Evolutionary conservation across 208 protist genomes (phyloP).

Genomic region (Sergeia podlipaevii): DNA sequence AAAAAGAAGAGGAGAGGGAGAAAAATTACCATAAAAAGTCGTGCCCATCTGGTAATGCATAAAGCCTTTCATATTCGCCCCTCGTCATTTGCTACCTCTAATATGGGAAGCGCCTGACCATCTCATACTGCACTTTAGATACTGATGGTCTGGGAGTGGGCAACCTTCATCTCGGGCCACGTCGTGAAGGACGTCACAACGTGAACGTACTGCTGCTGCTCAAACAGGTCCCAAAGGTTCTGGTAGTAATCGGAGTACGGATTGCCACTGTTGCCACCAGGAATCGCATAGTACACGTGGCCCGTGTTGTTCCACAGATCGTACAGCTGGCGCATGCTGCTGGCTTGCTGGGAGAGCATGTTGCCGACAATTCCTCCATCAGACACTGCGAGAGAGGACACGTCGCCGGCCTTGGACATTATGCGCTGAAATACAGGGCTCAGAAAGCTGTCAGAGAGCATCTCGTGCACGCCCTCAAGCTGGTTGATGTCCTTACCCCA

Average conservation of each 20-base stretch:
- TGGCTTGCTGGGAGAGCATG: slow-evolving; percentile 38
- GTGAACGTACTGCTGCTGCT: slow-evolving; percentile 32
- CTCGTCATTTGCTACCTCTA: too few species aligned
- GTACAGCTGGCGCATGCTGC: slow-evolving; percentile 49
- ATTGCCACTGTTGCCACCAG: slow-evolving; percentile 58
- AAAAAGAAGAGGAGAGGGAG: too few species aligned
- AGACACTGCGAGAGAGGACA: slow-evolving; percentile 43
- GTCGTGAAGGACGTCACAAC: slow-evolving; percentile 6
- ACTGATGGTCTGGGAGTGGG: slow-evolving; percentile 5
- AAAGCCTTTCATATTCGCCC: too few species aligned
- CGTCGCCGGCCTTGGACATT: slow-evolving; percentile 49
- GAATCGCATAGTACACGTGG: slow-evolving; percentile 32
- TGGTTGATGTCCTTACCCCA: slow-evolving; percentile 59
- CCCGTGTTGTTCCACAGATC: slow-evolving; percentile 28
- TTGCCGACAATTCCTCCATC: slow-evolving; percentile 22
- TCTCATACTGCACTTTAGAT: too few species aligned
- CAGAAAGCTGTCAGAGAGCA: slow-evolving; percentile 31
- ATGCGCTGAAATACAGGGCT: slow-evolving; percentile 38
- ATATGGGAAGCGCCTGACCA: too few species aligned
- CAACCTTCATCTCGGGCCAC: slow-evolving; percentile 6
- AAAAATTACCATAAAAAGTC: too few species aligned
- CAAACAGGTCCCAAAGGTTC: slow-evolving; percentile 41
- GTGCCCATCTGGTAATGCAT: too few species aligned
- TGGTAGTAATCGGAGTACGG: slow-evolving; percentile 57
- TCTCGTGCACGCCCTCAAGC: slow-evolving; percentile 34